Conservation (phyloP, 108 stramenopile genomes). For the Cyclotella sp. region DNA sequence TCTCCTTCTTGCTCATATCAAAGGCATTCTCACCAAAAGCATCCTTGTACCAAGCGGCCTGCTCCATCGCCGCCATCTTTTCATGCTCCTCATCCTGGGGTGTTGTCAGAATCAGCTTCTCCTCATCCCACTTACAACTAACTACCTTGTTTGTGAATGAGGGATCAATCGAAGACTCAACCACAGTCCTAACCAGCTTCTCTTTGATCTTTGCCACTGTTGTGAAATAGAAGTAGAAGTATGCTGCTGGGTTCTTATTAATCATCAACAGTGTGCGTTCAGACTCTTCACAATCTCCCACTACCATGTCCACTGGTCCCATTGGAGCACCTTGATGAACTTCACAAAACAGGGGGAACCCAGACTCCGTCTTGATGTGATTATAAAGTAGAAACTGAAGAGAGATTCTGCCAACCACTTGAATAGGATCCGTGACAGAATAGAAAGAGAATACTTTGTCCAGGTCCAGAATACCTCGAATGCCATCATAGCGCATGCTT, state of each 20-base stretch:
- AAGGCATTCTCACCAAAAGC: background rate
- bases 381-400: too few species aligned
- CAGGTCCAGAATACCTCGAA: background rate
- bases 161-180: background rate
- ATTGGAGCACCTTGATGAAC: background rate
- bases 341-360: background rate
- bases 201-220: background rate
- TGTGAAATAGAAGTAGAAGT: background rate
- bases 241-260: background rate
- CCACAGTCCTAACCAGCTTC: background rate
- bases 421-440: too few species aligned
- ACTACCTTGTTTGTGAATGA: background rate
- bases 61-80: background rate
- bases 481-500: background rate
- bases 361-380: too few species aligned
- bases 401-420: too few species aligned
- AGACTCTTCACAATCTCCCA: background rate
- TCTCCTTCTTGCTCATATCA: background rate
- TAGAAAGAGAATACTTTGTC: too few species aligned
- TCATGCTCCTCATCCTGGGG: background rate
- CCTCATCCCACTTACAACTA: background rate
- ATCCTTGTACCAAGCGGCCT: background rate
- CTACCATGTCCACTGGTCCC: background rate
- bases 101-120: background rate
- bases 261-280: background rate